A percentile compares a stretch with the other conserved stretches of the same genome.
Conservation (phyloP, 345 rosid species). For the Nephelium lappaceum region DNA sequence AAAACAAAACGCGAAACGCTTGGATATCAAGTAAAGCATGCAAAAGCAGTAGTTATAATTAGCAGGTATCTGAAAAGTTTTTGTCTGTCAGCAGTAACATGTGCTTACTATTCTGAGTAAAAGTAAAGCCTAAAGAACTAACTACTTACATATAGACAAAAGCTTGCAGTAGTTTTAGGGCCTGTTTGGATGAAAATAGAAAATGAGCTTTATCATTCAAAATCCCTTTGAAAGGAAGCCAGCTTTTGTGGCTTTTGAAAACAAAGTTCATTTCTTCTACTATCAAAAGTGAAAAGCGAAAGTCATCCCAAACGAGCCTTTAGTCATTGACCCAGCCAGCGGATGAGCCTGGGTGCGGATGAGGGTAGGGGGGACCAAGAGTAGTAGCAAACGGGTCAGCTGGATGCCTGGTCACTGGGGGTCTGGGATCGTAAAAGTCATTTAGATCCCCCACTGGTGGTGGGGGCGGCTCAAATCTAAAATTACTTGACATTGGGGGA, state of each 20-base stretch:
- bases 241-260: too few relatives aligned
- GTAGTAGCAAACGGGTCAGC: constrained; percentile 42
- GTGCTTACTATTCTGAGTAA: background rate
- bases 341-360: constrained; percentile 31
- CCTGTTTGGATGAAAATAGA: too few relatives aligned
- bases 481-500: constrained; percentile 38
- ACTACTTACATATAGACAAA: too few relatives aligned
- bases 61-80: background rate
- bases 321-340: constrained; percentile 85
- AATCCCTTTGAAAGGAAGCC: too few relatives aligned
- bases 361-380: constrained; percentile 48
- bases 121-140: background rate
- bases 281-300: too few relatives aligned
- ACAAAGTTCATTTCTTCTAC: too few relatives aligned
- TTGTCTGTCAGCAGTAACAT: background rate
- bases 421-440: constrained; percentile 29
- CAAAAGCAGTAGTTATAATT: background rate
- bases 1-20: background rate
- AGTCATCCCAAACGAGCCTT: background rate
- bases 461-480: constrained; percentile 33
- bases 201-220: too few relatives aligned
- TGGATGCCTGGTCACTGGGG: constrained; percentile 23
- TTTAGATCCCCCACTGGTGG: constrained; percentile 26
- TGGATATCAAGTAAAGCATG: background rate
- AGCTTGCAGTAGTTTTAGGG: too few relatives aligned